Evolutionary conservation across 192 early-diverging fungal species (phyloP), one percentile per base, ranked within the genome.

Genomic region (Backusella tarrabulga): DNA sequence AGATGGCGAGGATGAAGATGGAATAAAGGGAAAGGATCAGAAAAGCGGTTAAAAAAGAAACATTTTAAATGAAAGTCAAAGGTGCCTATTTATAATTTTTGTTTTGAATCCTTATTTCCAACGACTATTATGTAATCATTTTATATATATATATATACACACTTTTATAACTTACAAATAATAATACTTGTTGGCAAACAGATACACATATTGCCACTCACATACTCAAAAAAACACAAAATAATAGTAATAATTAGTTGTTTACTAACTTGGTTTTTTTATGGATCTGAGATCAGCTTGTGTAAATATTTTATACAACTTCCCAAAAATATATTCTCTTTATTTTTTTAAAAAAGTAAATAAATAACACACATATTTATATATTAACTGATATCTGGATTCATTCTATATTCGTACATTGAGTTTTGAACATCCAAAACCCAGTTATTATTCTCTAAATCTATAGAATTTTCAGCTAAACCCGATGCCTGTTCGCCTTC

Each of bases 101-200:
- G 3, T 26, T 12, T 56, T 56, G 7, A 50, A 50, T 56, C 6
- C 6, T 6, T 60, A 60, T 23, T 60, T 60, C 23, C 56, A 60
- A 60, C 9, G 6, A 14, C 29, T 60, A 60, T 60, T 60, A 60
- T 60, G 56, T 60, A 60, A 60, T 29, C 56, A 60, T 9, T 9
- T 9, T 60, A 60, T 60, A 60, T 11, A 40, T 63, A 63, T 60
- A 60, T 60, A 60, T 60, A 60, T 63, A 63, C 29, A 63, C 56
- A 26, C 56, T 14, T 63, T 63, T 21, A 56, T 11, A 56, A 56
- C 7, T 9, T 63, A 63, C 29, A 29, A 63, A 63, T 63, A 29
- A 63, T 63, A 63, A 4, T 29, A 29, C 21, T 63, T 63, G 9
- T 29, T 26, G 8, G 9, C 23, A 29, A 32, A 63, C 56, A 63